Evolutionary conservation across 805 yeast species (phyloP).

Genomic region (Osmozyma mogii): DNA sequence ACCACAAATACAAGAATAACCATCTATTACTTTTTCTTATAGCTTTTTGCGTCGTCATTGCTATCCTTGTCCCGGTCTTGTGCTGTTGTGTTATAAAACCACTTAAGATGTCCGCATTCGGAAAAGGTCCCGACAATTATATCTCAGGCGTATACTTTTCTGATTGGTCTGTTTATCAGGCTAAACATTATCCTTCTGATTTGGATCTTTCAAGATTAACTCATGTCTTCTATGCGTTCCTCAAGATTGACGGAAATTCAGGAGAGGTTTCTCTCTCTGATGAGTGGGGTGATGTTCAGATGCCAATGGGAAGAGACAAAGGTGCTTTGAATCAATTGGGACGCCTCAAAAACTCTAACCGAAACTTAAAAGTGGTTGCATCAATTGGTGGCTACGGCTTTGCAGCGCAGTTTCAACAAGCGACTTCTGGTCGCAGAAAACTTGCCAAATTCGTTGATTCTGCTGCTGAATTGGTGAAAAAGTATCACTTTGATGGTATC

Average conservation of each 20-base stretch:
- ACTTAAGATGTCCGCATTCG: too few species aligned
- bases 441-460: conserved; percentile 43
- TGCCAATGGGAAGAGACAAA: conserved; percentile 21
- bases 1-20: too few species aligned
- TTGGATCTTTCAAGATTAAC: conserved; percentile 53
- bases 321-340: conserved; percentile 47
- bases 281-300: conserved; percentile 54
- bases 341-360: conserved; percentile 33
- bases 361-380: conserved; percentile 48
- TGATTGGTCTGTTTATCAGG: conserved; percentile 36
- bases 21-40: too few species aligned
- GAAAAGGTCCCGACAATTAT: too few species aligned
- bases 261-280: conserved; percentile 55
- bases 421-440: conserved; percentile 12
- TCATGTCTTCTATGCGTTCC: conserved; percentile 73
- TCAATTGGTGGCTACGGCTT: conserved; percentile 82
- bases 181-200: conserved; percentile 48
- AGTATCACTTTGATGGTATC: conserved; percentile 76
- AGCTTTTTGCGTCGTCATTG: too few species aligned
- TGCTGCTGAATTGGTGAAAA: conserved; percentile 37
- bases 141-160: conserved; percentile 36
- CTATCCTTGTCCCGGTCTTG: too few species aligned
- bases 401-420: conserved; percentile 29
- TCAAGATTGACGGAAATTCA: conserved; percentile 44
- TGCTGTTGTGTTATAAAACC: too few species aligned